These are phyloP conservation scores for Tricholomella constricta DNA, from an alignment of 768 basidiomycete genomes.

Conservation along the genomic window DNA sequence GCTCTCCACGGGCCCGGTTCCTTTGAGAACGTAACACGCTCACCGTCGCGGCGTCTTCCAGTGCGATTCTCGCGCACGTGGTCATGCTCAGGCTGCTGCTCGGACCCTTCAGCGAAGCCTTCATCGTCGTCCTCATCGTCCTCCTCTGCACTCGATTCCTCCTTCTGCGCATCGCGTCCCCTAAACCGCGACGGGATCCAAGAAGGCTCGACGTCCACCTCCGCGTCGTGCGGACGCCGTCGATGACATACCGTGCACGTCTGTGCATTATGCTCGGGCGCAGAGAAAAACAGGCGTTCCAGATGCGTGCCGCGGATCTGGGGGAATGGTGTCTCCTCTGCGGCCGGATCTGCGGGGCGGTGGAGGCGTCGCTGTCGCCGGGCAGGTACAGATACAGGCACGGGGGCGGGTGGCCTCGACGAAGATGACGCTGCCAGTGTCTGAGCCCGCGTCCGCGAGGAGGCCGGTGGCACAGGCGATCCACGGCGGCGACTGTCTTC, in stretches of 20 bases:
- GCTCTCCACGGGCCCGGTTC: conserved; percentile 32
- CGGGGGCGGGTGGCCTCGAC: conserved; percentile 37
- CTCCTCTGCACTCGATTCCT: conserved; percentile 1
- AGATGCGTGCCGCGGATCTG: conserved; percentile 77
- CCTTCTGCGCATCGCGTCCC: conserved; percentile 9
- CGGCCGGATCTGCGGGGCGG: conserved; percentile 1
- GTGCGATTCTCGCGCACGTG: conserved; percentile 14
- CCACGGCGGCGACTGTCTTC: conserved; percentile 1
- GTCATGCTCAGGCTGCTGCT: conserved; percentile 18
- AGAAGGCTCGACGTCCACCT: conserved; percentile 1
- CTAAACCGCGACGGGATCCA: conserved; percentile 27
- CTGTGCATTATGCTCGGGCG: conserved; percentile 71
- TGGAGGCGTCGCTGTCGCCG: neutral
- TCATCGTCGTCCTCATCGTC: conserved; percentile 41
- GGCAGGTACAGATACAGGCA: conserved; percentile 22
- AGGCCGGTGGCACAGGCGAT: conserved; percentile 6
- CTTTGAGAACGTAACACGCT: conserved; percentile 25
- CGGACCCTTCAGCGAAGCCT: conserved; percentile 45
- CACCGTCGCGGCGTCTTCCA: conserved; percentile 33
- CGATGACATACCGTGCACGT: conserved; percentile 71
- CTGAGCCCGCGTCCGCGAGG: neutral
- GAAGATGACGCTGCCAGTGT: conserved; percentile 8
- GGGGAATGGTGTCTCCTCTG: conserved; percentile 67
- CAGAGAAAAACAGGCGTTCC: conserved; percentile 80
- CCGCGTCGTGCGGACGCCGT: conserved; percentile 28